phyloP scores from a whole-genome alignment of 2,329 filamentous ascomycete genomes.

The Botrytis deweyae region DNA sequence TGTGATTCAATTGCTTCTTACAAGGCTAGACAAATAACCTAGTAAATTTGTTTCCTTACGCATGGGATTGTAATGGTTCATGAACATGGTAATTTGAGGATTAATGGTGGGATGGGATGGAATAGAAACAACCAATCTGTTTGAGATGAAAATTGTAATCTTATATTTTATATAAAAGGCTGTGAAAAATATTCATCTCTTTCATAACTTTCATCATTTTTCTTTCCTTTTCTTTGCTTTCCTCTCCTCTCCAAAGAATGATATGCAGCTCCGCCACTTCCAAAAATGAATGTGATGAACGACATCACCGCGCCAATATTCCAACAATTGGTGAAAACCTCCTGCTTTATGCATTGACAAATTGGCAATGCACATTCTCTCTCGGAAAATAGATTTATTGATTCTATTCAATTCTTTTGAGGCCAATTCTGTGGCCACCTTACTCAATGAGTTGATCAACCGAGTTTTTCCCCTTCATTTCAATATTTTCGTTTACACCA shows the following conservation, averaged over 20 bases:
- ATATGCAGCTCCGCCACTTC: constrained; percentile 8
- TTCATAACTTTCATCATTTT: background rate
- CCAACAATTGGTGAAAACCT: constrained; percentile 1
- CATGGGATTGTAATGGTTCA: background rate
- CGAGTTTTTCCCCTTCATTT: constrained; percentile 1
- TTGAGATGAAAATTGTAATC: background rate
- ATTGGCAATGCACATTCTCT: background rate
- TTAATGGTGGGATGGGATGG: background rate
- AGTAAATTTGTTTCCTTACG: background rate
- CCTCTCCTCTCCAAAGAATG: background rate
- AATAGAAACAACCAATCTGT: background rate
- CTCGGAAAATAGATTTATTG: background rate
- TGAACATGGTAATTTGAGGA: background rate
- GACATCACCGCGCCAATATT: background rate
- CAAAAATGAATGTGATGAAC: background rate
- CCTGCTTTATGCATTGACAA: background rate
- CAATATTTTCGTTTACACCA: background rate
- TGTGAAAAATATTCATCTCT: background rate
- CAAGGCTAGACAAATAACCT: background rate
- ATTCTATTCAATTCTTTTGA: background rate
- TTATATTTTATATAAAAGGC: background rate
- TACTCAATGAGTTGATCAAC: constrained; percentile 1
- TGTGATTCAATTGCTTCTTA: background rate
- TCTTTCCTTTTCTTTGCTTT: background rate
- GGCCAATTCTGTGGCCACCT: background rate